Conservation (phyloP, 495 filamentous ascomycete genomes). For the Chaetomium fimeti region DNA sequence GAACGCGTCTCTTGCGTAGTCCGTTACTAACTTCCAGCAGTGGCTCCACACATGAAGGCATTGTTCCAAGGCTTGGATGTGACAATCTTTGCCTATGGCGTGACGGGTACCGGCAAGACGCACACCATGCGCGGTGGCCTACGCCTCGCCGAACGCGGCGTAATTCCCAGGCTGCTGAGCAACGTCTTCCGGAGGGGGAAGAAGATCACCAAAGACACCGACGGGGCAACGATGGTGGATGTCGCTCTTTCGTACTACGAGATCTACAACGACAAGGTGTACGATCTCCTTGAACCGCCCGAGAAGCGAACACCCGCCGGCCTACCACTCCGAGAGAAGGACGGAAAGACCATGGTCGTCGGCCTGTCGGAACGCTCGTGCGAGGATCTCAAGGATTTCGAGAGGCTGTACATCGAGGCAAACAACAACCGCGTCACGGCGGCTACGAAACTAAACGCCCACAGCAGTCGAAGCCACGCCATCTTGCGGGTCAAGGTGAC, state of each 20-base stretch:
- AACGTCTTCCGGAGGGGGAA: constrained; percentile 79
- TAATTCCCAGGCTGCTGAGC: constrained; percentile 86
- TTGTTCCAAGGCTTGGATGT: constrained; percentile 93
- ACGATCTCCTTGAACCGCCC: constrained; percentile 84
- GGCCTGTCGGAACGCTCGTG: constrained; percentile 86
- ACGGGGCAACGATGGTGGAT: constrained; percentile 67
- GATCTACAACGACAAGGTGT: constrained; percentile 97
- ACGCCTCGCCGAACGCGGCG: constrained; percentile 80
- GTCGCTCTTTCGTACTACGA: constrained; percentile 94
- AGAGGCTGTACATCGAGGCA: constrained; percentile 85
- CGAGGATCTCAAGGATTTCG: constrained; percentile 86
- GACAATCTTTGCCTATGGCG: constrained; percentile 93
- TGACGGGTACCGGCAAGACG: constrained; percentile 94
- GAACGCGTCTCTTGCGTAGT: background rate
- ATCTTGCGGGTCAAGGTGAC: constrained; percentile 87
- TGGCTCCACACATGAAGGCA: constrained; percentile 69
- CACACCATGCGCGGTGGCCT: constrained; percentile 97
- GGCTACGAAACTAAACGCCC: constrained; percentile 92
- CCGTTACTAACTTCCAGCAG: constrained; percentile 35
- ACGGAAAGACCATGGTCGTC: constrained; percentile 90
- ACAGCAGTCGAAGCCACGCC: constrained; percentile 90
- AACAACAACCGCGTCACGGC: constrained; percentile 91
- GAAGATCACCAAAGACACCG: constrained; percentile 83
- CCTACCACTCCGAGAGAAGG: constrained; percentile 78
- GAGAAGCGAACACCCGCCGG: constrained; percentile 86